Conservation (phyloP, 208 protist species). For the Trypanosoma scelopori region DNA sequence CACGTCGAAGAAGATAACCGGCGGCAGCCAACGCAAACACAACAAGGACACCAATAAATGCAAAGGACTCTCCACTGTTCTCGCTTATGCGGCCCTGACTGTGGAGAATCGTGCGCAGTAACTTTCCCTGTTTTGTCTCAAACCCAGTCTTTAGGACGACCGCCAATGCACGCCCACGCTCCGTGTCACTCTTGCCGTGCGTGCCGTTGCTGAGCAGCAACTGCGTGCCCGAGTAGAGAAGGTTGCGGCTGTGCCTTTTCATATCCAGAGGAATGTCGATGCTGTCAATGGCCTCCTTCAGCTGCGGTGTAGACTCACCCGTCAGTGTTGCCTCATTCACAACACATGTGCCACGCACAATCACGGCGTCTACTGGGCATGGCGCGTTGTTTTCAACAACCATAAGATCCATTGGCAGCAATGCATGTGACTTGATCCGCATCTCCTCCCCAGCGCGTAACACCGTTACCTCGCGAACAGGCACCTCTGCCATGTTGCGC, state of each 20-base stretch:
- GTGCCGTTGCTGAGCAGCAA: constrained; percentile 89
- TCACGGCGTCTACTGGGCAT: constrained; percentile 94
- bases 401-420: constrained; percentile 96
- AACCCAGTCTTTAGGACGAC: constrained; percentile 99
- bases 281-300: constrained; percentile 92
- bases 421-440: constrained; percentile 54
- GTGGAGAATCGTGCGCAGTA: constrained; percentile 93
- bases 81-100: constrained; percentile 94
- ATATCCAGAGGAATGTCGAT: constrained; percentile 62
- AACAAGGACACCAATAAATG: constrained; percentile 97
- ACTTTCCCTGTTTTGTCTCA: constrained; percentile 97
- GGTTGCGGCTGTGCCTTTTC: constrained; percentile 90
- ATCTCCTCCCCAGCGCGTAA: constrained; percentile 67
- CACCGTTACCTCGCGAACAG: constrained; percentile 73
- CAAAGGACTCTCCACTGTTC: constrained; percentile 94
- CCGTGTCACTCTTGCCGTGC: constrained; percentile 49
- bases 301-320: constrained; percentile 98
- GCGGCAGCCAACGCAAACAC: constrained; percentile 95
- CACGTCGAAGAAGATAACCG: constrained; percentile 94
- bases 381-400: constrained; percentile 76
- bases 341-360: constrained; percentile 95
- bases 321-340: constrained; percentile 99
- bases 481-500: constrained; percentile 91
- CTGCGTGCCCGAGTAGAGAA: constrained; percentile 95
- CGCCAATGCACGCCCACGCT: constrained; percentile 63